Evolutionary conservation across 2,329 filamentous ascomycete genomes (phyloP).

Genomic region (Ceratocystis destructans): DNA sequence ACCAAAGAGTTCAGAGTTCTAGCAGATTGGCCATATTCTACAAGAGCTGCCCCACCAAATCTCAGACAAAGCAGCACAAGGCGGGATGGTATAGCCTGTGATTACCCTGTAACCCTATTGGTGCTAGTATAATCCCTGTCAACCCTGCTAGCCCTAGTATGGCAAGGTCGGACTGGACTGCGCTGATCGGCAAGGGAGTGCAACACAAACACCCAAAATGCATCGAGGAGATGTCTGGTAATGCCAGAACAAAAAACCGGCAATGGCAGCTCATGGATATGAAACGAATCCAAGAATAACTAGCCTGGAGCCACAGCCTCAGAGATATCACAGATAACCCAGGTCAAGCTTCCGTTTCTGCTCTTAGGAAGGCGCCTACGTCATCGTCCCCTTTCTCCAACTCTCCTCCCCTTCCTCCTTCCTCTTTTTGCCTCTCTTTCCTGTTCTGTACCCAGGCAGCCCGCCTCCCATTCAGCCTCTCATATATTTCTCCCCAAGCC

Average conservation of each 20-base stretch:
- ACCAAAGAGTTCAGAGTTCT: neutral
- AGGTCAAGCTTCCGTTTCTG: neutral
- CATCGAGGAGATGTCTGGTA: neutral
- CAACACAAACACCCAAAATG: neutral
- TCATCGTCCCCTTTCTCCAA: conserved; percentile 7
- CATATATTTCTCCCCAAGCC: neutral
- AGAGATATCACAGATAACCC: neutral
- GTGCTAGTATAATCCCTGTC: no score
- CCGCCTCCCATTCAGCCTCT: neutral
- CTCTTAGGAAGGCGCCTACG: neutral
- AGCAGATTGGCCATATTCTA: neutral
- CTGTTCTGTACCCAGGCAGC: neutral
- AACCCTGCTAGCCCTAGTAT: neutral
- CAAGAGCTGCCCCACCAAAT: conserved; percentile 8
- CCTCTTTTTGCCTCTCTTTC: neutral
- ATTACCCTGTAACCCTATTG: neutral
- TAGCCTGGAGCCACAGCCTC: no score
- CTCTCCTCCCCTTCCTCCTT: neutral
- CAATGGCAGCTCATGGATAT: no score
- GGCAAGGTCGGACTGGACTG: neutral
- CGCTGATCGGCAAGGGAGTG: no score
- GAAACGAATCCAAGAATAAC: no score
- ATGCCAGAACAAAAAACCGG: neutral
- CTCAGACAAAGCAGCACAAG: neutral
- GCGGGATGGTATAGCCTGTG: neutral